Base-by-base conservation (phyloP, 306 rosid genomes). In the Corylus avellana region DNA sequence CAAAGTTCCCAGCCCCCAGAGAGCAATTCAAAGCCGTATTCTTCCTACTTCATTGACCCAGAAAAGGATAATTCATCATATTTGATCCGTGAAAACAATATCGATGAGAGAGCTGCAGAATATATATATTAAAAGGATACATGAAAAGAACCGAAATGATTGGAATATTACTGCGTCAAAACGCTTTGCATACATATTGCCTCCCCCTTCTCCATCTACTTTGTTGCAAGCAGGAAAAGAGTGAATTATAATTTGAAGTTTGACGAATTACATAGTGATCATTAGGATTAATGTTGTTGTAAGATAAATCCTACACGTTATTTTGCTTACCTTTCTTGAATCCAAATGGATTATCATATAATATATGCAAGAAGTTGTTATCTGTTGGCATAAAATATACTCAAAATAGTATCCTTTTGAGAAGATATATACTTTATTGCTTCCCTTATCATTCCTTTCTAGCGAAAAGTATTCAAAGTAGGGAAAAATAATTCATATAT, bases 1-100 rank as follows among this genome's bases (percentile, higher is more conserved):
- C 69, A 32, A 22, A 69, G 75, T 76, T 79, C 75, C 11, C 85
- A 75, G 32, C 79, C 77, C 72, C 79, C 80, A 55, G 76, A 78
- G 78, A 74, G 62, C n/a, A 55, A 9, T 29, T 25, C 69, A 49
- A 81, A 57, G 61, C 85, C 77, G 44, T 11, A 39, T 64, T 73
- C 75, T 55, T 82, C 80, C 25, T 68, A 70, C 77, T 29, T 71
- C 4, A 12, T 54, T 70, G 82, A 69, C 4, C 77, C 17, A 75
- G 72, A 14, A 50, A 66, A 81, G 72, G 82, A 76, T 18, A 77
- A 32, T 44, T 63, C 69, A 54, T 44, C 75, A 50, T 70, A 39
- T 27, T 20, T 7, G 39, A 74, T 10, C 18, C 25, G 59, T 2
- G 73, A 32, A 12, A 27, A 63, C 1, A 63, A 74, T 25, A 75